Evolutionary conservation across 768 basidiomycete genomes (phyloP).

Genomic region (Russula olivacea): DNA sequence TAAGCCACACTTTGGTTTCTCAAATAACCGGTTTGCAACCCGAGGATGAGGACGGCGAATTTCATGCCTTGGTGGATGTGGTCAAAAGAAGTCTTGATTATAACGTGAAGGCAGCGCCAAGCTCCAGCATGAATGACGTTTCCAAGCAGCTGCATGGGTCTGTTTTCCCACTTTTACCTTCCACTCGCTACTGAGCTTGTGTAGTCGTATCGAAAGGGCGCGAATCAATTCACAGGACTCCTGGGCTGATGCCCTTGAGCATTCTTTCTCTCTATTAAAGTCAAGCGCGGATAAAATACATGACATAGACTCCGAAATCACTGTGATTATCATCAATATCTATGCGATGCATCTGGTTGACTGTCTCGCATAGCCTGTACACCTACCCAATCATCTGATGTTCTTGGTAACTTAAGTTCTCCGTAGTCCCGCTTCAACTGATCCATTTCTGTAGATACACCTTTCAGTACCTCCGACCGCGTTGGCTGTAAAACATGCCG

Average conservation of each 20-base stretch:
- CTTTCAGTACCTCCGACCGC: conserved; percentile 50
- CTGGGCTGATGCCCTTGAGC: conserved; percentile 54
- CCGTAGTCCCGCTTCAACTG: background rate
- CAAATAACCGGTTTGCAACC: conserved; percentile 49
- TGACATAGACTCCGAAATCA: conserved; percentile 63
- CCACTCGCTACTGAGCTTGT: conserved; percentile 15
- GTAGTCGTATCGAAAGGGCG: conserved; percentile 60
- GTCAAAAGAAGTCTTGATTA: conserved; percentile 55
- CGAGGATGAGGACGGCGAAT: conserved; percentile 40
- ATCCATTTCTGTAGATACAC: conserved; percentile 38
- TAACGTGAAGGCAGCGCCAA: conserved; percentile 50
- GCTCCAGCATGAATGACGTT: conserved; percentile 49
- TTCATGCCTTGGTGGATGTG: conserved; percentile 48
- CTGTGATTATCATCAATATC: conserved; percentile 35
- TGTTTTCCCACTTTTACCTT: conserved; percentile 25
- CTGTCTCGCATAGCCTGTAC: conserved; percentile 6
- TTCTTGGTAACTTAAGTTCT: conserved; percentile 45
- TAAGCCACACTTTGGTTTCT: conserved; percentile 49
- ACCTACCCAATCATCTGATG: conserved; percentile 59
- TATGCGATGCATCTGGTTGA: background rate
- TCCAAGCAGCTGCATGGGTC: conserved; percentile 54
- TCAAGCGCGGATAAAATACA: conserved; percentile 41
- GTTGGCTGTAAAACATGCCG: conserved; percentile 48
- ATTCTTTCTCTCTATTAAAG: conserved; percentile 49
- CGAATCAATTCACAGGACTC: conserved; percentile 58